These are phyloP conservation scores for Aspergillus carlsbadensis DNA, from an alignment of 495 filamentous ascomycete species.

Conservation along the genomic window DNA sequence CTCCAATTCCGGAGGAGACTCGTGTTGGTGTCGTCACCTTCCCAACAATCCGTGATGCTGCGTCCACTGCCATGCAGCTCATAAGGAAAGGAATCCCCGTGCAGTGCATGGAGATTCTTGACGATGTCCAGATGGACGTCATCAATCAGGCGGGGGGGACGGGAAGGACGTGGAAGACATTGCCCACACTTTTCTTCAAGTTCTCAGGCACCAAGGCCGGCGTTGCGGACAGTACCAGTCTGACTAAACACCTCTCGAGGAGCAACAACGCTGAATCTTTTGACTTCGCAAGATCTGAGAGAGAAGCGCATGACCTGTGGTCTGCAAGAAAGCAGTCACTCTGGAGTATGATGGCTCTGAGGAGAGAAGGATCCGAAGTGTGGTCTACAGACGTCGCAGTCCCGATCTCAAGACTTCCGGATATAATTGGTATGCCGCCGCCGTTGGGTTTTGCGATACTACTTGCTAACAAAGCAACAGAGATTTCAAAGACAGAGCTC, in stretches of 20 bases:
- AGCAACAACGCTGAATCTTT: constrained; percentile 63
- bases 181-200: constrained; percentile 93
- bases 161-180: constrained; percentile 67
- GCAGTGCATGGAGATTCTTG: constrained; percentile 86
- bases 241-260: constrained; percentile 68
- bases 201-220: constrained; percentile 73
- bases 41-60: constrained; percentile 71
- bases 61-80: constrained; percentile 75
- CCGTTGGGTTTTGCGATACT: background rate
- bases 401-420: constrained; percentile 78
- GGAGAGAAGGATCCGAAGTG: constrained; percentile 58
- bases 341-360: constrained; percentile 59
- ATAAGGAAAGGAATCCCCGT: constrained; percentile 80
- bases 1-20: constrained; percentile 71
- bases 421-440: constrained; percentile 66
- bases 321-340: constrained; percentile 83
- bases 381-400: constrained; percentile 89
- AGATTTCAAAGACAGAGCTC: constrained; percentile 86
- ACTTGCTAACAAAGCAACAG: constrained; percentile 33
- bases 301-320: constrained; percentile 80
- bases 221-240: constrained; percentile 79
- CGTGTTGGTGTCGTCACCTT: constrained; percentile 88
- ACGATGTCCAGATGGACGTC: constrained; percentile 92
- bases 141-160: constrained; percentile 82
- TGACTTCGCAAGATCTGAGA: constrained; percentile 70